Evolutionary conservation across 495 filamentous ascomycete species (phyloP).

Genomic region (Corynascus novoguineensis): DNA sequence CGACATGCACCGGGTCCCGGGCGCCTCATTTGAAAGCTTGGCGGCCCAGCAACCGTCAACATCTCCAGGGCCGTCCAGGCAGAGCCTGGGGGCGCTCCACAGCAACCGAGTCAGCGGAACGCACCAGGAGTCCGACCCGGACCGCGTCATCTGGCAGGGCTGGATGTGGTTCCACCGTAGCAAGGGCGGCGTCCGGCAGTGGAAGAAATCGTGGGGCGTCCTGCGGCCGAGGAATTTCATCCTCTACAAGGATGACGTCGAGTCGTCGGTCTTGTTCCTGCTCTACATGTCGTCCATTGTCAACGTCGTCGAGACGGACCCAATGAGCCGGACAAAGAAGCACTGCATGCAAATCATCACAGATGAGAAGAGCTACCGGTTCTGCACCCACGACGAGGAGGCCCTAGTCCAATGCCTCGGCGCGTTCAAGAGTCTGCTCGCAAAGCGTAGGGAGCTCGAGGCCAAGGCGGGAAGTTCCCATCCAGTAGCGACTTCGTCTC

Average conservation of each 20-base stretch:
- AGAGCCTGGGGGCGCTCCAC: slow-evolving; percentile 42
- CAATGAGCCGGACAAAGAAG: slow-evolving; percentile 73
- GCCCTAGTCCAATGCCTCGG: slow-evolving; percentile 77
- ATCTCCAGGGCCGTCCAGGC: slow-evolving; percentile 21
- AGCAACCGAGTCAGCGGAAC: slow-evolving; percentile 53
- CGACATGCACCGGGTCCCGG: slow-evolving; percentile 39
- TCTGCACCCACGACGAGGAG: slow-evolving; percentile 80
- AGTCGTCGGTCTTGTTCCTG: slow-evolving; percentile 83
- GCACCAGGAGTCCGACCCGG: slow-evolving; percentile 48
- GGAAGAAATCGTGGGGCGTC: slow-evolving; percentile 93
- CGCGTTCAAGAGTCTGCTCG: slow-evolving; percentile 81
- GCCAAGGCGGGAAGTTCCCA: slow-evolving; percentile 31
- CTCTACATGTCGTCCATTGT: slow-evolving; percentile 74
- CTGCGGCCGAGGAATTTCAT: slow-evolving; percentile 81
- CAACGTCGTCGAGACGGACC: slow-evolving; percentile 88
- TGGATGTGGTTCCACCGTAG: slow-evolving; percentile 81
- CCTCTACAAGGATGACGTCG: slow-evolving; percentile 87
- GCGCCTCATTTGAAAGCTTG: slow-evolving; percentile 43
- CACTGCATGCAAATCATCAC: slow-evolving; percentile 91
- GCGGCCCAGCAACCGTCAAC: slow-evolving; percentile 33
- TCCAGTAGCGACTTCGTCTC: background rate
- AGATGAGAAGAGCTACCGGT: slow-evolving; percentile 86
- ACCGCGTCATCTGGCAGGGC: slow-evolving; percentile 85
- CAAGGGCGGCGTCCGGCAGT: slow-evolving; percentile 82
- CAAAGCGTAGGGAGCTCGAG: slow-evolving; percentile 56